Evolutionary conservation across 179 eudicot species (phyloP).

Genomic region (Heliamphora pulchella): DNA sequence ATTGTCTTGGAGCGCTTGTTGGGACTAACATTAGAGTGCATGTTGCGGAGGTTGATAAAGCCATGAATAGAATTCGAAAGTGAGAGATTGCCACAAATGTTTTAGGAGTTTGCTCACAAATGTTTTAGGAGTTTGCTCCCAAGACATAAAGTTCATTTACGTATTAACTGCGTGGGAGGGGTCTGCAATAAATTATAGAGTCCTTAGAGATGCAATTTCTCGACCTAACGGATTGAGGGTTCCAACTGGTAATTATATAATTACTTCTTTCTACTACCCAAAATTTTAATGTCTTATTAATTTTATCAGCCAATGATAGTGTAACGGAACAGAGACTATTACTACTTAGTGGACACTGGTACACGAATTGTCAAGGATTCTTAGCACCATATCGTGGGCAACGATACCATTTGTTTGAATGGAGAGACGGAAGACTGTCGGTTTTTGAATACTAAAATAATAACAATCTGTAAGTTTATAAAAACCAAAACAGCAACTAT

Average conservation of each 20-base stretch:
- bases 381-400: background rate
- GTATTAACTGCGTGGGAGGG: background rate
- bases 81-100: too few relatives aligned
- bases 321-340: background rate
- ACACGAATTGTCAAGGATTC: background rate
- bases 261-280: background rate
- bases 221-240: too few relatives aligned
- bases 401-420: background rate
- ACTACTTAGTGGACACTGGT: background rate
- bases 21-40: too few relatives aligned
- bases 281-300: background rate
- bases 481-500: too few relatives aligned
- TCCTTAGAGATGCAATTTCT: too few relatives aligned
- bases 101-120: too few relatives aligned
- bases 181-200: background rate
- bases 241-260: background rate
- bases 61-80: too few relatives aligned
- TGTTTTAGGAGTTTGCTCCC: background rate
- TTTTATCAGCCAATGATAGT: background rate
- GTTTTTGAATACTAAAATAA: too few relatives aligned
- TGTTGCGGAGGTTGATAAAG: too few relatives aligned
- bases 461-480: too few relatives aligned
- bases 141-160: background rate
- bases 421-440: background rate
- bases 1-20: too few relatives aligned